Percentiles rank a stretch among this genome's conserved stretches.
These are phyloP conservation scores for Clonostachys rhizophaga DNA, from an alignment of 2,329 filamentous ascomycete genomes.

Conservation along the genomic window DNA sequence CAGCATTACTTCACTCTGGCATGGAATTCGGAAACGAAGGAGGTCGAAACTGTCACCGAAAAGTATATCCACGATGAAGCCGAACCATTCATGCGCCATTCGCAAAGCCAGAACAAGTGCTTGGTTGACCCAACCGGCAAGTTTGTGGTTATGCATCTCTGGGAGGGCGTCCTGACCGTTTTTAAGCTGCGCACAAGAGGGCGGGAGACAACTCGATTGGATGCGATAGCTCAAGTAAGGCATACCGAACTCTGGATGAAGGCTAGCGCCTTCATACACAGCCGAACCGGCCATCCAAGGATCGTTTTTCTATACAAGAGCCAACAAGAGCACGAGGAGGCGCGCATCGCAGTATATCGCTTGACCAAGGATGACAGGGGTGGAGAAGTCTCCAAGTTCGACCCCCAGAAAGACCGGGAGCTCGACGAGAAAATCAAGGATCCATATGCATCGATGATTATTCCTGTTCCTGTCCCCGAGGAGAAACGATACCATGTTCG, in stretches of 20 bases:
- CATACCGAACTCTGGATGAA: slow-evolving; percentile 57
- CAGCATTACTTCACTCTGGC: slow-evolving; percentile 86
- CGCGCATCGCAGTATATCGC: slow-evolving; percentile 54
- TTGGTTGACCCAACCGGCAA: slow-evolving; percentile 75
- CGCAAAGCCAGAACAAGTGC: slow-evolving; percentile 78
- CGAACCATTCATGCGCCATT: slow-evolving; percentile 65
- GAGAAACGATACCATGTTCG: slow-evolving; percentile 57
- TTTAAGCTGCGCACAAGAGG: slow-evolving; percentile 41
- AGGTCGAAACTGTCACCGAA: slow-evolving; percentile 47
- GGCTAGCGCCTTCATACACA: slow-evolving; percentile 51
- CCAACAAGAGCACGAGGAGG: slow-evolving; percentile 44
- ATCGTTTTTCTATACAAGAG: slow-evolving; percentile 56
- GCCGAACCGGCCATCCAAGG: slow-evolving; percentile 52
- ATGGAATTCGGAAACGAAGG: slow-evolving; percentile 62
- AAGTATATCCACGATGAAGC: slow-evolving; percentile 44
- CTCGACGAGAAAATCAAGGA: slow-evolving; percentile 49
- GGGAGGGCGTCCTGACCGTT: slow-evolving; percentile 55
- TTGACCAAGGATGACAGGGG: slow-evolving; percentile 55
- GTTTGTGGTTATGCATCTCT: slow-evolving; percentile 53
- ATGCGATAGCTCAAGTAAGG: slow-evolving; percentile 48
- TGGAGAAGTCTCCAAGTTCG: slow-evolving; percentile 46
- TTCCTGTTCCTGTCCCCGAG: slow-evolving; percentile 54
- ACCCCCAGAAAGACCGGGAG: slow-evolving; percentile 49
- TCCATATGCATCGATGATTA: slow-evolving; percentile 53
- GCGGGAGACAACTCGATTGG: slow-evolving; percentile 31